Percentiles rank a stretch among this genome's conserved stretches.
Evolutionary conservation across 768 basidiomycete genomes (phyloP).

Genomic region (Multifurca ochricompacta): DNA sequence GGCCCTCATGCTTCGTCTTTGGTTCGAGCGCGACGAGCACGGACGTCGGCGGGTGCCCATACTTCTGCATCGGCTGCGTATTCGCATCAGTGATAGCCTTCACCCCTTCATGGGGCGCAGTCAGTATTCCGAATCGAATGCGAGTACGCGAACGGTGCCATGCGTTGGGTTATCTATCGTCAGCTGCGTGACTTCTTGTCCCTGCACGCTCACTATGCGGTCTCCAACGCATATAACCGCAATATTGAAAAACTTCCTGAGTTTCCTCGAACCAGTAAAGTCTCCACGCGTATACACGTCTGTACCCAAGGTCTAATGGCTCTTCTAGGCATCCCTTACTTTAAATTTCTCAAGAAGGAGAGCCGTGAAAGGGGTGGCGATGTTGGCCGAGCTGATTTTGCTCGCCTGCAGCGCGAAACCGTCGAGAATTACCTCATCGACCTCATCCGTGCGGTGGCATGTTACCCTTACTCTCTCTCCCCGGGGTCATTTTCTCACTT

Average conservation of each 20-base stretch:
- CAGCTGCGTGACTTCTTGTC: slow-evolving; percentile 88
- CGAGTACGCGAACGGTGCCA: slow-evolving; percentile 90
- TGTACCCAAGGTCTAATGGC: background rate
- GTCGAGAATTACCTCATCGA: slow-evolving; percentile 84
- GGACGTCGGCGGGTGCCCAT: slow-evolving; percentile 73
- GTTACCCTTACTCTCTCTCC: no score
- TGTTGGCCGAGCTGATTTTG: slow-evolving; percentile 64
- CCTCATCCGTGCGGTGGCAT: slow-evolving; percentile 82
- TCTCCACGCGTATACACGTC: background rate
- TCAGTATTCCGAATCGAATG: slow-evolving; percentile 90
- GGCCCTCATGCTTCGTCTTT: slow-evolving; percentile 67
- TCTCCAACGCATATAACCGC: slow-evolving; percentile 73
- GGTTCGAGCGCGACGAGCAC: slow-evolving; percentile 84
- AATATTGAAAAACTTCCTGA: slow-evolving; percentile 77
- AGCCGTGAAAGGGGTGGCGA: slow-evolving; percentile 42
- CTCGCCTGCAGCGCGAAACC: slow-evolving; percentile 69
- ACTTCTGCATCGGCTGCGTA: slow-evolving; percentile 71
- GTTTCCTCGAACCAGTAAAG: slow-evolving; percentile 74
- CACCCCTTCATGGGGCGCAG: slow-evolving; percentile 72
- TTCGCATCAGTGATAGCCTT: slow-evolving; percentile 79
- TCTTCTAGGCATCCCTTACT: slow-evolving; percentile 70
- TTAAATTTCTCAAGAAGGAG: slow-evolving; percentile 75
- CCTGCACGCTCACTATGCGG: slow-evolving; percentile 80
- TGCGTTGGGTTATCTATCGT: slow-evolving; percentile 92
- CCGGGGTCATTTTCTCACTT: background rate